Conservation (phyloP, 108 stramenopile species). For the Cylindrotheca closterium region DNA sequence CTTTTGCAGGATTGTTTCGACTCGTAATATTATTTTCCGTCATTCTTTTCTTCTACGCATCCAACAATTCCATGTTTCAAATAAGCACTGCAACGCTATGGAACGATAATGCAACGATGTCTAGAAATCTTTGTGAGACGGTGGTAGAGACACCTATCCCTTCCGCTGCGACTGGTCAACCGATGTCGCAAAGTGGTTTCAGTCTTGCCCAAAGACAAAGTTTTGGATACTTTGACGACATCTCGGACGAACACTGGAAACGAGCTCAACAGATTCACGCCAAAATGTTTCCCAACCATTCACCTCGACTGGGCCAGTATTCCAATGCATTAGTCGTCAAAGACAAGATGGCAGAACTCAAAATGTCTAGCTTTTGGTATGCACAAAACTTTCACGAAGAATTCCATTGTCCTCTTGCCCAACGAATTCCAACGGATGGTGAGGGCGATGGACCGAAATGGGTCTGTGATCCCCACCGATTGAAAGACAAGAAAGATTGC, state of each 20-base stretch:
- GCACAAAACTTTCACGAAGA: constrained; percentile 55
- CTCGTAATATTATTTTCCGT: too few species aligned
- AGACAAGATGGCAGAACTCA: background rate
- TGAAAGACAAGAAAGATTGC: constrained; percentile 40
- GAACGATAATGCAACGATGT: too few species aligned
- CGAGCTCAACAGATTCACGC: background rate
- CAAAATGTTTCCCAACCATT: background rate
- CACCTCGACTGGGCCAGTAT: background rate
- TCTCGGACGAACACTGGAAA: constrained; percentile 21
- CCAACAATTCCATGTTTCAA: too few species aligned
- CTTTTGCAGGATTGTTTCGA: too few species aligned
- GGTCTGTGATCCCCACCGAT: constrained; percentile 52
- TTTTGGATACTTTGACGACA: constrained; percentile 38
- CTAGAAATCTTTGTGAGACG: too few species aligned
- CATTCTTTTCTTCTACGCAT: too few species aligned
- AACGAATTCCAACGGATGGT: constrained; percentile 29
- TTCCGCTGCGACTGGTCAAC: too few species aligned
- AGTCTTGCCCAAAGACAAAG: constrained; percentile 12
- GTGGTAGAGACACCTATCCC: too few species aligned
- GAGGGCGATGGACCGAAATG: constrained; percentile 47
- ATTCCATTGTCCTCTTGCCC: constrained; percentile 42
- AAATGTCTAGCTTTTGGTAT: constrained; percentile 23
- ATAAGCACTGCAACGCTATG: too few species aligned
- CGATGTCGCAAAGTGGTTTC: too few species aligned
- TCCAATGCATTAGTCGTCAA: background rate